Evolutionary conservation across 148 eudicot species (phyloP), one percentile per base, ranked within the genome.

Genomic region (Oxyria digyna): DNA sequence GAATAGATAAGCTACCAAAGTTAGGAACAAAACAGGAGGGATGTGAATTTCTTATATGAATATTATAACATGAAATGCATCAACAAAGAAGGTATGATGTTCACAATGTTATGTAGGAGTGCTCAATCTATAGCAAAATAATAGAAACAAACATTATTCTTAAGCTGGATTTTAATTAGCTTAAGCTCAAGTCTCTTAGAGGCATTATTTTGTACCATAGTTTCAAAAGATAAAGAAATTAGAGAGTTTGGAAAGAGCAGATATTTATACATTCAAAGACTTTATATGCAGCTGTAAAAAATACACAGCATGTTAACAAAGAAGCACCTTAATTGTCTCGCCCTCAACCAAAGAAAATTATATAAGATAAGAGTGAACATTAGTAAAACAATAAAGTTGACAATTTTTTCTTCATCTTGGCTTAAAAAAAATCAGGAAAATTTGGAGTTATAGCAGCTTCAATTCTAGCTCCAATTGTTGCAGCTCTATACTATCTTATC

Each of bases 361-460:
- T n/a, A n/a, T n/a, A n/a, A n/a, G n/a, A n/a, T n/a, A n/a, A n/a
- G n/a, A n/a, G n/a, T n/a, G n/a, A n/a, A n/a, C 35, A 24, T 17
- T 31, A 26, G 9, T 12, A 31, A 8, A 23, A n/a, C 21, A 52
- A 52, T 8, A 43, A 43, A 5, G n/a, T 54, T 24, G 12, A 31
- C n/a, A 31, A 0, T 26, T 59, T 26, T 59, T 26, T 59, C 1
- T n/a, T 31, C 3, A 24, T 59, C 15, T 59, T 26, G 42, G 67
- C 6, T 63, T 3, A n/a, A n/a, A n/a, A n/a, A n/a, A 26, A 18
- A 17, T 42, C 78, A 91, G 98, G 91, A 35, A 93, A 93, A 86
- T 93, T 93, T 69, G 98, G 98, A 69, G 98, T 96, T 8, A 78
- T 93, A 21, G 86, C 85, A 74, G 98, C 98, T 27, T 93, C 98